Conservation (phyloP, 2,329 filamentous ascomycete genomes). For the Fusarium drepaniforme region DNA sequence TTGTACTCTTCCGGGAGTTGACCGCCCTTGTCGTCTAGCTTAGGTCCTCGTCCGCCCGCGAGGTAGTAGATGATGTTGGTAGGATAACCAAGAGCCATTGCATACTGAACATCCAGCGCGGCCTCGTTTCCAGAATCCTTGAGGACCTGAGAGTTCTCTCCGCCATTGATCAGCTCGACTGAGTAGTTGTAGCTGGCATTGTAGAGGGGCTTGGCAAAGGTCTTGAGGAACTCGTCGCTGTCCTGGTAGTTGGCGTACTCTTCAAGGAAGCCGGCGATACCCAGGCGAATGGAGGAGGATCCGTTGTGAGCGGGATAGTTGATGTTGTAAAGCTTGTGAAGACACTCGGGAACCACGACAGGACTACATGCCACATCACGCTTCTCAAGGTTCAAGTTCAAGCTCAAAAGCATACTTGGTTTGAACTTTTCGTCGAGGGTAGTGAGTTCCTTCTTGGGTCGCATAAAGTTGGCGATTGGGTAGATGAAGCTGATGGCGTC, state of each 20-base stretch:
- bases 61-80: conserved; percentile 59
- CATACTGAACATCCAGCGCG: conserved; percentile 62
- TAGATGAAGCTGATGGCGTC: conserved; percentile 59
- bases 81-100: conserved; percentile 59
- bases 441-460: conserved; percentile 50
- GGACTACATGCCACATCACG: conserved; percentile 47
- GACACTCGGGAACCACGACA: conserved; percentile 54
- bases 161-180: conserved; percentile 57
- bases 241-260: conserved; percentile 60
- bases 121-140: conserved; percentile 58
- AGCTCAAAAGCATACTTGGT: conserved; percentile 8
- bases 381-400: conserved; percentile 29
- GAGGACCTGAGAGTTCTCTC: conserved; percentile 56
- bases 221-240: conserved; percentile 53
- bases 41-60: conserved; percentile 57
- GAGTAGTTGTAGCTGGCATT: conserved; percentile 54
- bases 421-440: conserved; percentile 26
- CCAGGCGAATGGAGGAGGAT: conserved; percentile 54
- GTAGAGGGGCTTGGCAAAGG: conserved; percentile 52
- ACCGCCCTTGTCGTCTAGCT: conserved; percentile 55
- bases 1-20: conserved; percentile 44
- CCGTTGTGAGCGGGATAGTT: conserved; percentile 47
- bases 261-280: conserved; percentile 63
- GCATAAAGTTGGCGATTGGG: conserved; percentile 63
- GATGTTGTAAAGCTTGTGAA: conserved; percentile 61